phyloP scores from a whole-genome alignment of 2,329 filamentous ascomycete genomes.

The Fusarium stilboides region DNA sequence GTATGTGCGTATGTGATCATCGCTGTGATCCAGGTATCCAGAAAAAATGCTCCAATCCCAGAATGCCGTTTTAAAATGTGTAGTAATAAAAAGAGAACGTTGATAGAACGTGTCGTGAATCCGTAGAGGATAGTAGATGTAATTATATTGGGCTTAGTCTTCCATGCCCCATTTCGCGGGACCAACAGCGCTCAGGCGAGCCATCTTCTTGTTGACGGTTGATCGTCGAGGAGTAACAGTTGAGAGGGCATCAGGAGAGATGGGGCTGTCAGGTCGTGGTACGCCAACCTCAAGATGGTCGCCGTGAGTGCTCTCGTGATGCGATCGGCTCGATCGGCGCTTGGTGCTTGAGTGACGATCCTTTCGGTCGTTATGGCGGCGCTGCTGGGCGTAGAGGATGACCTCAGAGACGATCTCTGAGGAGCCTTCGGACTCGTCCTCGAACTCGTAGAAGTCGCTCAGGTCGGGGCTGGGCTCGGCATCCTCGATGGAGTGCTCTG shows the following conservation, averaged over 20 bases:
- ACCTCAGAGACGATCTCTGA: constrained; percentile 38
- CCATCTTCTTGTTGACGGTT: constrained; percentile 58
- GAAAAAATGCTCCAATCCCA: constrained; percentile 38
- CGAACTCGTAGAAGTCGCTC: constrained; percentile 58
- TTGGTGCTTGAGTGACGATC: constrained; percentile 26
- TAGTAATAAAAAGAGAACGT: constrained; percentile 23
- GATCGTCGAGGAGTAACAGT: constrained; percentile 43
- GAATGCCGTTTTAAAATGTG: constrained; percentile 31
- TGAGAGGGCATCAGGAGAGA: constrained; percentile 55
- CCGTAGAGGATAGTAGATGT: neutral
- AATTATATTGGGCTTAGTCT: constrained; percentile 32
- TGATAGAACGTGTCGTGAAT: constrained; percentile 34
- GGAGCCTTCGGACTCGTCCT: constrained; percentile 45
- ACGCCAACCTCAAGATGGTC: constrained; percentile 48
- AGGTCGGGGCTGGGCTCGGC: constrained; percentile 56
- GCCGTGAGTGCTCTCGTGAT: constrained; percentile 11
- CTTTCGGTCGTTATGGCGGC: constrained; percentile 24
- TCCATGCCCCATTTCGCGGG: constrained; percentile 44
- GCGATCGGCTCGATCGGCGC: constrained; percentile 29
- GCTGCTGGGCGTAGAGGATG: constrained; percentile 36
- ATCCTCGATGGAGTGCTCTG: constrained; percentile 45
- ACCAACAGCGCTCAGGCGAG: constrained; percentile 56
- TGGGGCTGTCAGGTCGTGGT: constrained; percentile 60
- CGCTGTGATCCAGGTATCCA: constrained; percentile 44
- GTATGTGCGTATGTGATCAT: constrained; percentile 36